phyloP scores from a whole-genome alignment of 2,329 filamentous ascomycete species.

The Dichotomopilus funicola region DNA sequence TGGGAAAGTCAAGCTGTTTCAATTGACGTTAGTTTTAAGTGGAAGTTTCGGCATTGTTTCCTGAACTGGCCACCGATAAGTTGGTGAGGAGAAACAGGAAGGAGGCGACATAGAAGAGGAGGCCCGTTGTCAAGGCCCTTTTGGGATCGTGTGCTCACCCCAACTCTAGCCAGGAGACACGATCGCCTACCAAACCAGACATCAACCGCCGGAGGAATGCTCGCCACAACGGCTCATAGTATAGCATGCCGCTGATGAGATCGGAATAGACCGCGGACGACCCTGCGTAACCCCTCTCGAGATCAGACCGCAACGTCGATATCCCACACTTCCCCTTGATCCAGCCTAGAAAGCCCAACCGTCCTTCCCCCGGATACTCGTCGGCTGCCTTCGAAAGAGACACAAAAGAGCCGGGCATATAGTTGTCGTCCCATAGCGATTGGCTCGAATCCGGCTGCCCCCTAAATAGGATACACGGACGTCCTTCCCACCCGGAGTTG shows the following conservation, averaged over 20 bases:
- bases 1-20: constrained; percentile 58
- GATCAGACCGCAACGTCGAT: constrained; percentile 36
- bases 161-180: constrained; percentile 78
- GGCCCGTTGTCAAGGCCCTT: not conserved
- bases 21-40: too few species aligned
- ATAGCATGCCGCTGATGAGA: constrained; percentile 66
- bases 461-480: constrained; percentile 50
- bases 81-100: not conserved
- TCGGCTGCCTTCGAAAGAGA: constrained; percentile 59
- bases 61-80: not conserved
- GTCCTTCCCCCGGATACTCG: constrained; percentile 66
- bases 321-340: constrained; percentile 67
- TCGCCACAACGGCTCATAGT: constrained; percentile 86
- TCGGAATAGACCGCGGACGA: constrained; percentile 63
- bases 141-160: constrained; percentile 33
- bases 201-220: constrained; percentile 67
- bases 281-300: constrained; percentile 60
- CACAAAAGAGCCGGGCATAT: constrained; percentile 53
- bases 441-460: constrained; percentile 32
- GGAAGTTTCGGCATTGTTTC: too few species aligned
- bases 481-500: constrained; percentile 46
- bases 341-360: constrained; percentile 68
- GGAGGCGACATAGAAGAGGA: not conserved
- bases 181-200: constrained; percentile 66
- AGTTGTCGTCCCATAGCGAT: constrained; percentile 60